A percentile compares a stretch with the other conserved stretches of the same genome.
These are phyloP conservation scores for Calonectria hawksworthii DNA, from an alignment of 2,329 filamentous ascomycete genomes.

Conservation along the genomic window DNA sequence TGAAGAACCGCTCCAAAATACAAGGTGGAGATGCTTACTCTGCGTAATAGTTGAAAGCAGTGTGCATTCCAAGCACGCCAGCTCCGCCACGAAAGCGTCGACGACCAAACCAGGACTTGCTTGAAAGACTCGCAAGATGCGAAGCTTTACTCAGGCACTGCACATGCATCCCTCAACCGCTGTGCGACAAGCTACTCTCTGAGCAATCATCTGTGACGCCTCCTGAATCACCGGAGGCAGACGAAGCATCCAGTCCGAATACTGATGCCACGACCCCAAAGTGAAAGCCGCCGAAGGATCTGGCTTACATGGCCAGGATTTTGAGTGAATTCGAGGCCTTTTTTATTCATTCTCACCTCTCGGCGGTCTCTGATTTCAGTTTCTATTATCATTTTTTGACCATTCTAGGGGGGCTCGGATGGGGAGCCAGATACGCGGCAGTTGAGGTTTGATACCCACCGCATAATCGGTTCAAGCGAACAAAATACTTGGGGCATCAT, in stretches of 20 bases:
- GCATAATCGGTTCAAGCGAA: conserved; percentile 6
- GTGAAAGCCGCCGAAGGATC: neutral
- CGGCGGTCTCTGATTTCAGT: neutral
- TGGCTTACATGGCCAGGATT: neutral
- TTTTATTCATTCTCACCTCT: neutral
- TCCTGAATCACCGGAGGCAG: conserved; percentile 25
- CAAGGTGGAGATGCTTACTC: neutral
- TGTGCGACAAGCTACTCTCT: conserved; percentile 29
- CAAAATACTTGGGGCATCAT: neutral
- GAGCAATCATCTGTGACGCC: conserved; percentile 26
- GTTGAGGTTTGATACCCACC: conserved; percentile 5
- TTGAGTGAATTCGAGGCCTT: neutral
- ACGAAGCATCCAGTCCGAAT: conserved; percentile 21
- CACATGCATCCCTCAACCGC: conserved; percentile 38
- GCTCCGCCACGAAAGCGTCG: conserved; percentile 48
- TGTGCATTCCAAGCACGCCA: conserved; percentile 42
- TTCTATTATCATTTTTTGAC: neutral
- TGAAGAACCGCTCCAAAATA: neutral
- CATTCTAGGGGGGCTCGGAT: neutral
- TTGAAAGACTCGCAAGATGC: conserved; percentile 44
- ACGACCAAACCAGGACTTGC: conserved; percentile 46
- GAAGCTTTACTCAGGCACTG: conserved; percentile 45
- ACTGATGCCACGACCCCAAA: conserved; percentile 3
- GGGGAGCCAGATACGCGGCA: conserved; percentile 1
- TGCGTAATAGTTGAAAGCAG: conserved; percentile 38